Percentiles rank a stretch among this genome's conserved stretches.
phyloP scores from a whole-genome alignment of 306 rosid species.

The Vachellia collinsii region DNA sequence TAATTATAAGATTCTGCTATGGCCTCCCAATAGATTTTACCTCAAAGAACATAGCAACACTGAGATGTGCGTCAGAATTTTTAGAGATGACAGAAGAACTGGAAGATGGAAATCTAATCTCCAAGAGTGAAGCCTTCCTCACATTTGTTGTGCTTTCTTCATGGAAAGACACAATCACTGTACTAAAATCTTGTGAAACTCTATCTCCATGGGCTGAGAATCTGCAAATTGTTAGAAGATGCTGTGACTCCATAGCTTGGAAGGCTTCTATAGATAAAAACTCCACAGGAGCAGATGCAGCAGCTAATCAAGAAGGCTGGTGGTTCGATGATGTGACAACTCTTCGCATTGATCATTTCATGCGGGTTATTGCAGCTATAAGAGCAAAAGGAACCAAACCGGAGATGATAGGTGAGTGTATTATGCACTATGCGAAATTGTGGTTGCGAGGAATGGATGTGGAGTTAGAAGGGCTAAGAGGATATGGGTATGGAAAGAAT shows the following conservation, averaged over 20 bases:
- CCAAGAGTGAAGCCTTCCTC: conserved; percentile 91
- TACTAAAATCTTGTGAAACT: conserved; percentile 75
- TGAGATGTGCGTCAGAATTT: conserved; percentile 92
- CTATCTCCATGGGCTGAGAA: conserved; percentile 95
- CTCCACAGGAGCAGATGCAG: conserved; percentile 40
- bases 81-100: conserved; percentile 93
- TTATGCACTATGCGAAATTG: conserved; percentile 73
- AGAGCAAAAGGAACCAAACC: conserved; percentile 67
- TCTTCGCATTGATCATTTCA: conserved; percentile 71
- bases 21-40: conserved; percentile 79
- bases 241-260: conserved; percentile 94
- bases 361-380: conserved; percentile 68
- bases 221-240: conserved; percentile 89
- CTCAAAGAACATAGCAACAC: conserved; percentile 69
- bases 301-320: conserved; percentile 57
- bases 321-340: conserved; percentile 62
- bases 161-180: conserved; percentile 83
- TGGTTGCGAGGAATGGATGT: conserved; percentile 70
- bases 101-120: conserved; percentile 79
- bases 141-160: conserved; percentile 86
- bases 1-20: conserved; percentile 79
- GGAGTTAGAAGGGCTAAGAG: conserved; percentile 75
- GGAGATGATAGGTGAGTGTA: conserved; percentile 74
- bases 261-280: conserved; percentile 67
- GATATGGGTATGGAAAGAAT: conserved; percentile 68